These are phyloP conservation scores for Umbelopsis sp. DNA, from an alignment of 192 early-diverging fungal genomes.

Conservation along the genomic window DNA sequence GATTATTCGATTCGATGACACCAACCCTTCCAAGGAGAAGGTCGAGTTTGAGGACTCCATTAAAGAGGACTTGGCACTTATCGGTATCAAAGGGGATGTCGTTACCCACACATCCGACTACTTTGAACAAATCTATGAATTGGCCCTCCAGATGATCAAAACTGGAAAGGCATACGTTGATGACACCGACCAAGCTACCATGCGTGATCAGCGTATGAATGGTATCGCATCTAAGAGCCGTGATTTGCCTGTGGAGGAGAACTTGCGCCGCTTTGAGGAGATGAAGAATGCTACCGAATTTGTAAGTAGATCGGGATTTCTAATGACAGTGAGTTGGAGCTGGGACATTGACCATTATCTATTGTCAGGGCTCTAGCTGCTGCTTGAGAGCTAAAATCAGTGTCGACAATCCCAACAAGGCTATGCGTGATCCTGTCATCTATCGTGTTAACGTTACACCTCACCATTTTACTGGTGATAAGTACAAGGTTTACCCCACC, in stretches of 20 bases:
- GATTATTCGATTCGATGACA: constrained; percentile 97
- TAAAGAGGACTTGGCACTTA: constrained; percentile 87
- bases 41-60: constrained; percentile 94
- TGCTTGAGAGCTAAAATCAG: constrained; percentile 96
- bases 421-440: constrained; percentile 95
- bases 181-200: constrained; percentile 83
- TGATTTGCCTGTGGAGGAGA: constrained; percentile 87
- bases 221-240: constrained; percentile 83
- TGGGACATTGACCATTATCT: neutral
- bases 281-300: constrained; percentile 88
- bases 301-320: constrained; percentile 39
- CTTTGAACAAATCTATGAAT: constrained; percentile 87
- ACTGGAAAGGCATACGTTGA: constrained; percentile 93
- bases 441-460: constrained; percentile 91
- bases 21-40: constrained; percentile 97
- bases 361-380: constrained; percentile 67
- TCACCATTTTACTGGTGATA: constrained; percentile 88
- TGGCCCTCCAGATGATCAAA: constrained; percentile 83
- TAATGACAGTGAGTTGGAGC: constrained; percentile 2
- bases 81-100: constrained; percentile 80
- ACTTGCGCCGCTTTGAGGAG: constrained; percentile 86
- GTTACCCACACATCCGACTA: constrained; percentile 91
- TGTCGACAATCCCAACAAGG: constrained; percentile 84
- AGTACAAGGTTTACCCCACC: constrained; percentile 97
- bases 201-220: constrained; percentile 85